Evolutionary conservation across 345 rosid genomes (phyloP).

Genomic region (Gynandropsis gynandra): DNA sequence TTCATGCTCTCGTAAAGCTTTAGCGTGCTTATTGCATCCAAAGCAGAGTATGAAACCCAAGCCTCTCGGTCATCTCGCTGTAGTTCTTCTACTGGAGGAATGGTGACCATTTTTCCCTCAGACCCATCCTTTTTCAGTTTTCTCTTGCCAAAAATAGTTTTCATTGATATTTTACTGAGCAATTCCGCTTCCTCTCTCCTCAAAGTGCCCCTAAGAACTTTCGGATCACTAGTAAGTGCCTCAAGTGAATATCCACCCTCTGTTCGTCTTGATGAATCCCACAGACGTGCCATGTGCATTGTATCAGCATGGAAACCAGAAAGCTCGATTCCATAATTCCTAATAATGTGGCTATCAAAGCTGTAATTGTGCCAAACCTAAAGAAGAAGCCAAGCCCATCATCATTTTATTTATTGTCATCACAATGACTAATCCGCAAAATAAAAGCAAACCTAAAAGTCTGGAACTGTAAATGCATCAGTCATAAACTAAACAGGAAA

Average conservation of each 20-base stretch:
- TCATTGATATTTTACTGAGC: conserved; percentile 86
- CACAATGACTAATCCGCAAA: background rate
- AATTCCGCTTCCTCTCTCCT: conserved; percentile 42
- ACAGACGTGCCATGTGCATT: conserved; percentile 96
- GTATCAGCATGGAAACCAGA: conserved; percentile 96
- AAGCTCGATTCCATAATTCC: conserved; percentile 67
- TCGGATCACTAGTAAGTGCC: conserved; percentile 71
- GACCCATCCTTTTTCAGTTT: conserved; percentile 87
- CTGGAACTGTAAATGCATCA: background rate
- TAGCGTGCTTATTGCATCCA: conserved; percentile 85
- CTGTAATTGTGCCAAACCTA: conserved; percentile 99
- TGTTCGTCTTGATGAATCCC: conserved; percentile 82
- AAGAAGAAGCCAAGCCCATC: conserved; percentile 12
- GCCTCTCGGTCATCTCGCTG: conserved; percentile 64
- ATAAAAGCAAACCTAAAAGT: background rate
- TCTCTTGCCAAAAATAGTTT: conserved; percentile 70
- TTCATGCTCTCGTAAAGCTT: conserved; percentile 74
- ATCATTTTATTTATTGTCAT: conserved; percentile 4
- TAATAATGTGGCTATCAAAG: conserved; percentile 78
- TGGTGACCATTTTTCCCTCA: conserved; percentile 56
- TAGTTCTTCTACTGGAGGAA: conserved; percentile 84
- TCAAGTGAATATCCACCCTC: conserved; percentile 92
- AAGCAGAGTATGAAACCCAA: conserved; percentile 90
- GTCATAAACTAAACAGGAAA: background rate
- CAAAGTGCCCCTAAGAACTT: conserved; percentile 41